These are phyloP conservation scores for Sporobolomyces phaffii DNA, from an alignment of 768 basidiomycete species.

Conservation along the genomic window DNA sequence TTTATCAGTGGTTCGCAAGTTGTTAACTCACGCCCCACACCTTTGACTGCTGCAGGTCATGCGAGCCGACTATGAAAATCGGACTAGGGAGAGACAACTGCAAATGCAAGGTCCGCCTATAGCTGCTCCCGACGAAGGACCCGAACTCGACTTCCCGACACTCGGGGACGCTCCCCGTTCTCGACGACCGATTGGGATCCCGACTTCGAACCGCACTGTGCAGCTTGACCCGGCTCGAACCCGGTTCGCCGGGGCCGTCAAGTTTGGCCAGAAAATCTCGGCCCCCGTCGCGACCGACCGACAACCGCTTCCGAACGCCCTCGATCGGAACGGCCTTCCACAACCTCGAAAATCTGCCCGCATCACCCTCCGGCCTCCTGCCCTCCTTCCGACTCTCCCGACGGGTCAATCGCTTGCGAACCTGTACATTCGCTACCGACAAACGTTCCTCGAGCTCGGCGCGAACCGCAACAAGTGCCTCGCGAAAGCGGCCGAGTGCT, in stretches of 20 bases:
- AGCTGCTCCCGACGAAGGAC: constrained; percentile 22
- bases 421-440: constrained; percentile 82
- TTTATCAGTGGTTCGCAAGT: too few relatives aligned
- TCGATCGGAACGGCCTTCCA: constrained; percentile 10
- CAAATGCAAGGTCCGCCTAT: constrained; percentile 45
- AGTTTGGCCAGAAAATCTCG: constrained; percentile 52
- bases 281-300: constrained; percentile 21
- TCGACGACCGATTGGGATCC: constrained; percentile 36
- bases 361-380: constrained; percentile 72
- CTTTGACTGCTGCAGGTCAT: constrained; percentile 45
- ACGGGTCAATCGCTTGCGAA: constrained; percentile 74
- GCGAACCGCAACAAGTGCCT: constrained; percentile 89
- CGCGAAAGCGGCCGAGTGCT: constrained; percentile 90
- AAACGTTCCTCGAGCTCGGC: constrained; percentile 82
- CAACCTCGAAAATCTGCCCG: constrained; percentile 58
- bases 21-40: too few relatives aligned
- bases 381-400: constrained; percentile 76
- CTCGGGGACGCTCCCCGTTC: constrained; percentile 46
- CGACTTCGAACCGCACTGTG: constrained; percentile 41
- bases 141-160: constrained; percentile 43
- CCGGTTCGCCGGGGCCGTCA: constrained; percentile 83
- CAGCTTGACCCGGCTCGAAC: constrained; percentile 79
- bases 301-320: constrained; percentile 42
- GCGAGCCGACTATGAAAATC: constrained; percentile 42
- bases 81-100: constrained; percentile 10